phyloP scores from a whole-genome alignment of 192 early-diverging fungal species.

The Gryganskiella cystojenkinii region DNA sequence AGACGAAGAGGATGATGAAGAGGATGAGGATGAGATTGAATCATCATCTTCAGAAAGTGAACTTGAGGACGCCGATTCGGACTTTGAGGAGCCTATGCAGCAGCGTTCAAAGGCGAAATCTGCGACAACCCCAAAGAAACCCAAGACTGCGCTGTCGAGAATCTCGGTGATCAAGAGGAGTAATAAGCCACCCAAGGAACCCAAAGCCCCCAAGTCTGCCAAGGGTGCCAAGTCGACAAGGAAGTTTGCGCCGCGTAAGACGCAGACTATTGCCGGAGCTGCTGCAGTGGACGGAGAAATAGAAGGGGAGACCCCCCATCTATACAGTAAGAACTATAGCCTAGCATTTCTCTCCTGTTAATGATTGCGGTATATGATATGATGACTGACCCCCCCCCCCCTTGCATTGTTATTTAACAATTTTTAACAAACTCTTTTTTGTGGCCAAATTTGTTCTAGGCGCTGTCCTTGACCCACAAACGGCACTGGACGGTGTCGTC shows the following conservation, averaged over 20 bases:
- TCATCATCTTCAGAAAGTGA: slow-evolving; percentile 17
- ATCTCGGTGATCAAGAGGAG: not conserved
- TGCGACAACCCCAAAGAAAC: not conserved
- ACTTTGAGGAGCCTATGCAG: slow-evolving; percentile 34
- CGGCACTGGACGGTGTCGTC: slow-evolving; percentile 69
- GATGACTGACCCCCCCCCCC: not conserved
- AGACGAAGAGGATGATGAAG: slow-evolving; percentile 8
- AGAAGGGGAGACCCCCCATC: no score
- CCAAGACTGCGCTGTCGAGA: not conserved
- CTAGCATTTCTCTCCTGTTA: not conserved
- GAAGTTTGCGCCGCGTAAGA: not conserved
- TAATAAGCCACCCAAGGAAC: not conserved
- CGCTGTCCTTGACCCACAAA: slow-evolving; percentile 59
- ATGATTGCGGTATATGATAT: no score
- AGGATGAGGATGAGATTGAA: slow-evolving; percentile 16
- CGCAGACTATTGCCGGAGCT: no score
- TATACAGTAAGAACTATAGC: not conserved
- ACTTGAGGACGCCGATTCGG: slow-evolving; percentile 20
- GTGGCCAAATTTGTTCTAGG: slow-evolving; percentile 28
- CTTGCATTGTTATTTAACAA: no score
- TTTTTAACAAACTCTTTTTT: no score
- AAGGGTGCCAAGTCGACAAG: not conserved
- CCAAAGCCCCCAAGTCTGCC: not conserved
- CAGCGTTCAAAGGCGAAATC: not conserved
- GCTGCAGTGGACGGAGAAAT: no score